These are phyloP conservation scores for Xylaria cubensis DNA, from an alignment of 495 filamentous ascomycete species.

Conservation along the genomic window DNA sequence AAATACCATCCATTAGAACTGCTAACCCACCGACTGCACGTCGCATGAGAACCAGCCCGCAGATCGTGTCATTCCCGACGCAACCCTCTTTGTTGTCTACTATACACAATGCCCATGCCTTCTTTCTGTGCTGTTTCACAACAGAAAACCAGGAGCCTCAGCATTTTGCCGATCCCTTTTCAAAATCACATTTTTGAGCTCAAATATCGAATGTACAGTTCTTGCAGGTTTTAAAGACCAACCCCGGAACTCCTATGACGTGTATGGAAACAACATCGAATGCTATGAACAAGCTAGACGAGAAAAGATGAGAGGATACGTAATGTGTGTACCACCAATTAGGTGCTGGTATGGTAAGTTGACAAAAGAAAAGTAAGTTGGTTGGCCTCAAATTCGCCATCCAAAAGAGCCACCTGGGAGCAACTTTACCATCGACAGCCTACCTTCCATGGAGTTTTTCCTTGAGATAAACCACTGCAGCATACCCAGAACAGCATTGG, in stretches of 20 bases:
- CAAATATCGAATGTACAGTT: slow-evolving; percentile 20
- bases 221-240: slow-evolving; percentile 12
- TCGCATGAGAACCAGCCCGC: background rate
- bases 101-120: slow-evolving; percentile 13
- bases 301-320: background rate
- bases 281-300: slow-evolving; percentile 25
- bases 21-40: background rate
- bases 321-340: background rate
- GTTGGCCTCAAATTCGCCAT: background rate
- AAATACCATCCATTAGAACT: slow-evolving; percentile 1
- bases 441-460: slow-evolving; percentile 65
- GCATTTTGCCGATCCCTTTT: background rate
- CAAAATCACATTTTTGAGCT: background rate
- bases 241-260: slow-evolving; percentile 17
- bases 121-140: background rate
- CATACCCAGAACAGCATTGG: slow-evolving; percentile 75
- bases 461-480: slow-evolving; percentile 70
- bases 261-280: slow-evolving; percentile 21
- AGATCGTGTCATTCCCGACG: background rate
- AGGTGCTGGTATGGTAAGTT: background rate
- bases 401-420: background rate
- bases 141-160: background rate
- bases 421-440: no score
- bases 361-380: slow-evolving; percentile 14
- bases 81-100: slow-evolving; percentile 8